A percentile compares a stretch with the other conserved stretches of the same genome.
Conservation (phyloP, 2,329 filamentous ascomycete genomes). For the Alternaria ventricosa region DNA sequence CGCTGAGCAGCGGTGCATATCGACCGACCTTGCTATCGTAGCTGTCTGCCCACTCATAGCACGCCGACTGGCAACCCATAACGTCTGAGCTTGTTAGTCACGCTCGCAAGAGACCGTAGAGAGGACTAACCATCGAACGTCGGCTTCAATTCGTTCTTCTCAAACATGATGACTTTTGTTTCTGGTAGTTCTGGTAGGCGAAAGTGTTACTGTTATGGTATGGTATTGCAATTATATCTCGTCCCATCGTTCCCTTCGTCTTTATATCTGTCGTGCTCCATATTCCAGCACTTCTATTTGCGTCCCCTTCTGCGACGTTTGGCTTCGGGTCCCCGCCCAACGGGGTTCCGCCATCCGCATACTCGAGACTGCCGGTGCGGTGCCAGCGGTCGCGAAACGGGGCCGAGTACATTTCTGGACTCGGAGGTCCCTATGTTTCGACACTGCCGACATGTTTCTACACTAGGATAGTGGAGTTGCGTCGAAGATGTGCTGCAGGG, state of each 20-base stretch:
- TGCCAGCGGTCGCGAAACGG: conserved; percentile 27
- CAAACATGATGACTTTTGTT: conserved; percentile 33
- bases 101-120: neutral
- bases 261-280: conserved; percentile 29
- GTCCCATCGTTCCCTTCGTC: conserved; percentile 9
- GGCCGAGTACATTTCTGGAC: conserved; percentile 32
- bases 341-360: conserved; percentile 28
- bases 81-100: conserved; percentile 50
- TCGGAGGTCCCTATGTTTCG: conserved; percentile 27
- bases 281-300: conserved; percentile 11
- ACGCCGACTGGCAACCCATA: conserved; percentile 57
- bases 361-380: conserved; percentile 22
- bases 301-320: conserved; percentile 21
- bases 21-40: conserved; percentile 64
- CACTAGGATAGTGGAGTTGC: neutral
- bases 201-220: neutral
- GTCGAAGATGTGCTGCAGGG: neutral
- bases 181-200: neutral
- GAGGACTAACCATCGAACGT: conserved; percentile 42
- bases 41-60: conserved; percentile 70
- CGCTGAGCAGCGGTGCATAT: neutral
- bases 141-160: conserved; percentile 38
- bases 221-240: neutral
- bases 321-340: conserved; percentile 44
- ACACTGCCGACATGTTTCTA: conserved; percentile 1